Conservation (phyloP, 1,284 basidiomycete genomes). For the Boletus albobrunnescens region DNA sequence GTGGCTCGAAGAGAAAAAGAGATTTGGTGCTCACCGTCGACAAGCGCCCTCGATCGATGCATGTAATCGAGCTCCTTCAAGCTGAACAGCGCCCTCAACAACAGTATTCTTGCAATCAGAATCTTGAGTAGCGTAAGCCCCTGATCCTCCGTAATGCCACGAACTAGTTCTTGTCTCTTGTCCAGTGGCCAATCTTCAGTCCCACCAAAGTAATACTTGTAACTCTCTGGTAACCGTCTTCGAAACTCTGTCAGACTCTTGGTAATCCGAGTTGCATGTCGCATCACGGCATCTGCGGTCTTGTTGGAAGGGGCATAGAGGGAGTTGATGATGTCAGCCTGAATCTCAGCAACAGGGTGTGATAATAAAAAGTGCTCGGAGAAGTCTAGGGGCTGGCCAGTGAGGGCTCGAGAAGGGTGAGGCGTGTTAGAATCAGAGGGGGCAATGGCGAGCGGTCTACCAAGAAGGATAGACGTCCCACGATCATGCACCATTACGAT, state of each 20-base stretch:
- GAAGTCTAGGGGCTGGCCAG: constrained; percentile 38
- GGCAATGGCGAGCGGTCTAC: constrained; percentile 75
- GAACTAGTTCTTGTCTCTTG: constrained; percentile 58
- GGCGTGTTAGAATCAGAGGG: constrained; percentile 76
- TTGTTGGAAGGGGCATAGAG: constrained; percentile 70
- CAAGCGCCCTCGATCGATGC: constrained; percentile 62
- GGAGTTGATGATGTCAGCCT: constrained; percentile 80
- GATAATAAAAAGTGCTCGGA: constrained; percentile 73
- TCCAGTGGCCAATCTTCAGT: constrained; percentile 69
- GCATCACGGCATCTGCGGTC: constrained; percentile 63
- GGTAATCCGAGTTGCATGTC: constrained; percentile 71
- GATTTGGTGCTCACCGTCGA: constrained; percentile 55
- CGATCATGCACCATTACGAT: constrained; percentile 80
- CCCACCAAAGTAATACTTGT: constrained; percentile 67
- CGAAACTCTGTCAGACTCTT: constrained; percentile 68
- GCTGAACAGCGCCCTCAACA: constrained; percentile 72
- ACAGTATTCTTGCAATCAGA: constrained; percentile 71
- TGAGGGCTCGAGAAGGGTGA: constrained; percentile 51
- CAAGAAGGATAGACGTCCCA: constrained; percentile 77
- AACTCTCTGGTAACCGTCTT: constrained; percentile 60
- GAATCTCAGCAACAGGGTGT: constrained; percentile 69
- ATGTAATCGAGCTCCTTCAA: constrained; percentile 62
- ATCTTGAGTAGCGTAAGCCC: constrained; percentile 76
- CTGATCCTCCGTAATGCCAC: constrained; percentile 70
- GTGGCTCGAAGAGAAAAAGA: background rate